Base-by-base conservation (phyloP, 2,329 filamentous ascomycete genomes). In the Aspergillus oerlinghausenensis region DNA sequence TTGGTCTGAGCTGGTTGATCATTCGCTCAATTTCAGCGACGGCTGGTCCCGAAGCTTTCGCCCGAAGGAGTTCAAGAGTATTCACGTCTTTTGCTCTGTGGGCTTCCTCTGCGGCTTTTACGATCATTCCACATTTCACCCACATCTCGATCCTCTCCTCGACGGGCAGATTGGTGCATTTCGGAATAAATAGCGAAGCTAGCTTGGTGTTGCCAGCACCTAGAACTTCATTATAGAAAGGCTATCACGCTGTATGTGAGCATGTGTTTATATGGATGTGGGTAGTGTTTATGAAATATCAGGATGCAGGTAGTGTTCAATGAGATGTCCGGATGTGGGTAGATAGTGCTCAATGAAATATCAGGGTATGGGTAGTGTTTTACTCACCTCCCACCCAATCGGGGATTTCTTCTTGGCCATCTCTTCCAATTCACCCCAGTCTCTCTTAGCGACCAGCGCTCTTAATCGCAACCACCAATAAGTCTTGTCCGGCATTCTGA, bases 341-440 rank as follows among this genome's bases (percentile, higher is more conserved):
- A n/a, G n/a, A n/a, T 19, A 55, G 43, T 63, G 54, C 40, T 45
- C 3, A n/a, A 19, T 19, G 21, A 19, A 40, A 57, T 55, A 58
- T 48, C 23, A 54, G 48, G 55, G 25, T 61, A 38, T 45, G 47
- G 45, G 49, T 19, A 55, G 48, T 51, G 40, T 51, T 56, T 54
- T 45, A 77, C 85, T 80, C 75, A 91, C 89, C 84, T 96, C 91
- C 94, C 94, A 99, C 10, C 93, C 93, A 70, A 99, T 97, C 0
- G 93, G 90, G 57, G 89, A 94, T 74, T 92, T 96, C 69, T 89
- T 84, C 68, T 81, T 83, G 38, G 85, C 84, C 64, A 91, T 84
- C 65, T 97, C 92, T 72, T 97, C 92, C 56, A 99, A 83, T 71
- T 97, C 93, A 52, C 84, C 86, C 92, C 92, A 99, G 69, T 96